Evolutionary conservation across 176 grass and related monocot genomes (phyloP), one percentile per base, ranked within the genome.

Genomic region (Luzula sylvatica): DNA sequence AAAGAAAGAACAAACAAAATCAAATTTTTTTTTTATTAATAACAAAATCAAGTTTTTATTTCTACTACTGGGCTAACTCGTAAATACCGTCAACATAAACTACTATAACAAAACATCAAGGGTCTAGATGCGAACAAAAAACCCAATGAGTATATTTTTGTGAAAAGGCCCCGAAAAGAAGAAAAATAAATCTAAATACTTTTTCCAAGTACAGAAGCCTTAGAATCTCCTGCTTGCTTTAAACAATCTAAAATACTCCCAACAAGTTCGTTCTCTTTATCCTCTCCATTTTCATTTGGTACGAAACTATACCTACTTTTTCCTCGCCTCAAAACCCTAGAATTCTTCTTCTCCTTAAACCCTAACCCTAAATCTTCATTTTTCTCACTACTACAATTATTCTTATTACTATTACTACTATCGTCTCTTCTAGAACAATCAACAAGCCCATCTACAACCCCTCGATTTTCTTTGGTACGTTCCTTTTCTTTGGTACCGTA

Each of bases 281-380:
- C 42, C 44, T 63, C 23, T 8, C 30, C 35, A 26, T 1, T 15
- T 46, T 48, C 58, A 63, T 63, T 22, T 8, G 58, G 4, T 8
- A 63, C 58, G 19, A 63, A 63, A 40, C 46, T 63, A 44, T 47
- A 63, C n/a, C 8, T n/a, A 28, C 58, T 26, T 48, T 63, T 63
- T 23, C n/a, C 42, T 5, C 42, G 27, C 42, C 58, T 63, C 42
- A 27, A 48, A 30, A 11, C 26, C 58, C 23, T 63, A 5, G 3
- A 26, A 19, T 23, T 48, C 16, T 6, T 15, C 11, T 30, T 30
- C 16, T 63, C 22, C 23, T 11, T 26, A 27, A 63, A 63, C 15
- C 42, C 24, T 28, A 32, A 35, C 9, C 9, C 30, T 35, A 35
- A 7, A 35, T 35, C 30, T 7, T 35, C 30, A 35, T 35, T 35